Evolutionary conservation across 2,329 filamentous ascomycete species (phyloP), one percentile per base, ranked within the genome.

Genomic region (Lachnellula suecica): DNA sequence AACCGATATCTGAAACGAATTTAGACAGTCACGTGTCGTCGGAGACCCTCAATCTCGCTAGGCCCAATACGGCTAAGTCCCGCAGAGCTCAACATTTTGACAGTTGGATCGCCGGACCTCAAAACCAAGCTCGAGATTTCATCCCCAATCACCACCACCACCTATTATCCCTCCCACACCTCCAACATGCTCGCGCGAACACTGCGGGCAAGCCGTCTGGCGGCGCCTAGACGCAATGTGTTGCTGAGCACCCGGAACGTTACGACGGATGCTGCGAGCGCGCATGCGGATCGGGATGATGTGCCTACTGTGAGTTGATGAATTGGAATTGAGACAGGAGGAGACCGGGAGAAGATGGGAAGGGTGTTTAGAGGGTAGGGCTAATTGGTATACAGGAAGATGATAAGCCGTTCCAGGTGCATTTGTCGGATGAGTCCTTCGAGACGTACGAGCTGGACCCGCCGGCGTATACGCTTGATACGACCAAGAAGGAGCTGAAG

Each of bases 361-460:
- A 40, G 20, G 7, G 8, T 31, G 8, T 31, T 31, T 31, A 15
- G 29, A 15, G 29, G 29, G 29, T 8, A 15, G 29, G 29, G 38
- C 56, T 44, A 11, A 20, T 20, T 42, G 7, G 2, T 8, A 19
- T 35, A 49, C 70, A 96, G 91, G 89, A 92, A 74, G 92, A 97
- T 73, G 91, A 97, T 69, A 89, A 96, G 82, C 84, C 85, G 62
- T 97, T 99, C 79, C 84, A 87, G 68, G 84, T 99, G 72, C 88
- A 85, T 69, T 88, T 99, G 72, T 96, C 91, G 72, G 91, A 97
- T 73, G 93, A 97, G 87, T 93, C 90, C 79, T 99, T 97, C 79
- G 94, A 99, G 84, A 97, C 94, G 53, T 99, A 97, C 79, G 91
- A 97, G 81, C 84, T 99, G 71, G 94, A 99, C 77, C 92, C 93